Conservation (phyloP, 257 asterid genomes). For the Solanum bukasovii region DNA sequence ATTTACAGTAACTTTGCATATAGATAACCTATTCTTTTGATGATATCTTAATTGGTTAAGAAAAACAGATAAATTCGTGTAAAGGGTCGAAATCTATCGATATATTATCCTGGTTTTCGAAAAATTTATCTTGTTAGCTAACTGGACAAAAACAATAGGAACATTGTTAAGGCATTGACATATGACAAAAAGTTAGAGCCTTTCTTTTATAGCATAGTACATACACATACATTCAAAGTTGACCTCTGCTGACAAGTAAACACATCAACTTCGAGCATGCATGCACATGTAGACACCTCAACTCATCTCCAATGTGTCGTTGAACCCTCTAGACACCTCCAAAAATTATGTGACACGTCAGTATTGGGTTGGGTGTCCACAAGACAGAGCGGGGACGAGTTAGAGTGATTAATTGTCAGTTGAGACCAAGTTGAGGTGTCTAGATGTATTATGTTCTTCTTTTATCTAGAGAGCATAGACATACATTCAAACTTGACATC, state of each 20-base stretch:
- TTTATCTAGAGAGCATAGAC: background rate
- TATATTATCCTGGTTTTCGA: background rate
- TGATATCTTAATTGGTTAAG: background rate
- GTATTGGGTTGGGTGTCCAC: background rate
- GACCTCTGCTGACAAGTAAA: background rate
- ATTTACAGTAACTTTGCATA: background rate
- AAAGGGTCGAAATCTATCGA: background rate
- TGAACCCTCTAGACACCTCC: background rate
- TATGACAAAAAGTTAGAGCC: background rate
- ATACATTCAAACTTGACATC: background rate
- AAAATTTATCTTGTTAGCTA: background rate
- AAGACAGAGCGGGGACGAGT: background rate
- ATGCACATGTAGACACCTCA: background rate
- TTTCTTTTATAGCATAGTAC: background rate
- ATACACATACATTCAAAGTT: background rate
- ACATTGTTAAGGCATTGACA: background rate
- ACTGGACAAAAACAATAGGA: background rate
- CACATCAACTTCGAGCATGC: background rate
- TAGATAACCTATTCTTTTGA: background rate
- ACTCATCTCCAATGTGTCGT: background rate
- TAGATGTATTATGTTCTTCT: background rate
- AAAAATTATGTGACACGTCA: background rate
- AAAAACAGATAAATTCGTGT: background rate
- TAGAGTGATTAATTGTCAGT: background rate
- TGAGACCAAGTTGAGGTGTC: background rate